Evolutionary conservation across 2,329 filamentous ascomycete genomes (phyloP).

Genomic region (Mariannaea elegans): DNA sequence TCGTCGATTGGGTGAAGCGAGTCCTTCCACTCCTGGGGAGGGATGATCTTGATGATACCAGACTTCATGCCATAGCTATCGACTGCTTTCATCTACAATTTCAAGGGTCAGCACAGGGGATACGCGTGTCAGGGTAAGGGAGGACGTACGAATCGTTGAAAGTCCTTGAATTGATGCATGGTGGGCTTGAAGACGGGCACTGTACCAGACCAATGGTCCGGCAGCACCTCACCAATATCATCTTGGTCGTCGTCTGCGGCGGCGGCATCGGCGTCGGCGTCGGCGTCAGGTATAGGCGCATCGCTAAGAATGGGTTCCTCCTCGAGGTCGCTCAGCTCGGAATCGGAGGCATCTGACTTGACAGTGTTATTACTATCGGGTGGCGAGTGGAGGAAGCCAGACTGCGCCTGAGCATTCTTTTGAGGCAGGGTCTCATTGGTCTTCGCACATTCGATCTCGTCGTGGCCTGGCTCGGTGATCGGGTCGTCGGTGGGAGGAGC

Average conservation of each 20-base stretch:
- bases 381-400: slow-evolving; percentile 67
- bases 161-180: slow-evolving; percentile 94
- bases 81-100: slow-evolving; percentile 75
- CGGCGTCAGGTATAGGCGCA: slow-evolving; percentile 37
- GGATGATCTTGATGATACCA: slow-evolving; percentile 95
- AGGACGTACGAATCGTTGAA: slow-evolving; percentile 81
- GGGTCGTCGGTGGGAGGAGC: slow-evolving; percentile 44
- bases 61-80: slow-evolving; percentile 97
- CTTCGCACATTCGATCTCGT: slow-evolving; percentile 49
- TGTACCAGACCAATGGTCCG: slow-evolving; percentile 89
- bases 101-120: slow-evolving; percentile 39
- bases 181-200: slow-evolving; percentile 96
- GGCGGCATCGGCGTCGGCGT: slow-evolving; percentile 20
- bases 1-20: slow-evolving; percentile 82
- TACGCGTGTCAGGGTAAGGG: background rate
- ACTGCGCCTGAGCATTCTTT: slow-evolving; percentile 42
- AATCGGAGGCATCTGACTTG: slow-evolving; percentile 69
- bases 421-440: slow-evolving; percentile 26
- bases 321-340: slow-evolving; percentile 73
- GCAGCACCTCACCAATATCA: slow-evolving; percentile 80
- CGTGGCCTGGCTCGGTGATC: slow-evolving; percentile 38
- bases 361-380: slow-evolving; percentile 70
- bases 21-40: slow-evolving; percentile 91
- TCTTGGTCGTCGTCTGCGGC: slow-evolving; percentile 54
- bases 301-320: slow-evolving; percentile 57